Base-by-base conservation (phyloP, 164 flowering plant species). In the Nelumbo lutea region DNA sequence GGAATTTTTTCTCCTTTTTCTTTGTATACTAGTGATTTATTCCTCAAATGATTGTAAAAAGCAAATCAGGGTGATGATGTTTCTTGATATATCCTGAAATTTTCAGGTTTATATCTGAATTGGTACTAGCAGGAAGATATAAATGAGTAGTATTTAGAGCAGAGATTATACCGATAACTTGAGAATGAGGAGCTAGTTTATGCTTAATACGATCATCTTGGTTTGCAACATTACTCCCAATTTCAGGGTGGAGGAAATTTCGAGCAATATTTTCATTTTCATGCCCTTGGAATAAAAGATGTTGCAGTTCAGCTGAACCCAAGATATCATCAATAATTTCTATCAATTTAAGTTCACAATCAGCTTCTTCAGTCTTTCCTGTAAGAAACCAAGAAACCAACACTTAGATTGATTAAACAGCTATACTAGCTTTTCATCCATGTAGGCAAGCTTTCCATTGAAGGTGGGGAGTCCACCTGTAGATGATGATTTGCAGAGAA, bases 251-350 rank as follows among this genome's bases (percentile, higher is more conserved):
- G 41, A 63, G 66, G 4, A n/a, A 45, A 1, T 46, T 9, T 40
- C 3, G 11, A n/a, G 52, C 39, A 6, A 63, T n/a, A 46, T 46
- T 9, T 8, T 63, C 66, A 63, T 63, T 63, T 53, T 63, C 66
- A 63, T 63, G 66, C 13, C 52, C 66, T 63, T 63, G 66, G 11
- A 63, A 63, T 15, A 63, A 53, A 63, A 63, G 41, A 63, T 63
- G 52, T 63, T 13, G n/a, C 52, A 46, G 41, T 63, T 63, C 66
- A 8, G 39, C 40, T 45, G 66, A 53, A 46, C 52, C 13, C 52
- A 63, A 46, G 10, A 45, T 4, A 63, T 63, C 66, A 45, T 51
- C 52, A 46, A 63, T 45, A 5, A 45, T 46, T 45, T 63, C 66
- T 9, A 46, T 63, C 0, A 8, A 5, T 27, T 63, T 46, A 10